Conservation (phyloP, 176 grass and related monocot species). For the Triticum turgidum region DNA sequence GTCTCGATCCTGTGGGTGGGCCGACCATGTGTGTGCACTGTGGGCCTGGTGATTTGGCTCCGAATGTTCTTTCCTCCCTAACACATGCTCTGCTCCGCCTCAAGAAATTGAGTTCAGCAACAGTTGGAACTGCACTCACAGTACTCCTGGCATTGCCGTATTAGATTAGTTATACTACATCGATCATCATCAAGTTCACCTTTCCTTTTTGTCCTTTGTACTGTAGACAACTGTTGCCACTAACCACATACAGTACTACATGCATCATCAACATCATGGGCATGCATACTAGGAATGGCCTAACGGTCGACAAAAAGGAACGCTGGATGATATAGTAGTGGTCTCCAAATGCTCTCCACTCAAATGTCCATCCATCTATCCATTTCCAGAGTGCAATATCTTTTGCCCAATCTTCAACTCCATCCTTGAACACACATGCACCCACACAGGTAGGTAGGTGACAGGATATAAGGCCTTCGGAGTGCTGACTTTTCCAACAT, state of each 20-base stretch:
- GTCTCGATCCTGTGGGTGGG: neutral
- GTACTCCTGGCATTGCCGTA: too few species aligned
- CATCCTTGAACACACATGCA: neutral
- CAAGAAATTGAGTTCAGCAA: neutral
- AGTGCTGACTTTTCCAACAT: neutral
- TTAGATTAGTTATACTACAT: too few species aligned
- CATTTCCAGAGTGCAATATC: neutral
- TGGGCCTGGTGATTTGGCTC: neutral
- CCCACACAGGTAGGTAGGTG: neutral
- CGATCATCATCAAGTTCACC: neutral
- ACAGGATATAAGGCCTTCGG: neutral
- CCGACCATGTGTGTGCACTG: neutral
- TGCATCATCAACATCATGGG: neutral
- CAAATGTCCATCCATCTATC: neutral
- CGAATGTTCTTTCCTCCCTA: neutral
- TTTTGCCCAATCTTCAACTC: neutral
- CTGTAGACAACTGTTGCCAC: neutral
- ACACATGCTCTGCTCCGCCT: neutral
- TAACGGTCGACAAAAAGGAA: neutral
- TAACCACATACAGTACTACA: neutral
- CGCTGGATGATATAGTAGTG: too few species aligned
- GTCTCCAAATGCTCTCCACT: neutral
- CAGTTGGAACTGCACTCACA: neutral
- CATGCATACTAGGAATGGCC: neutral
- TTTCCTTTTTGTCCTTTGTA: neutral